Evolutionary conservation across 371 early-diverging fungal genomes (phyloP), one percentile per base, ranked within the genome.

Genomic region (Apophysomyces variabilis): DNA sequence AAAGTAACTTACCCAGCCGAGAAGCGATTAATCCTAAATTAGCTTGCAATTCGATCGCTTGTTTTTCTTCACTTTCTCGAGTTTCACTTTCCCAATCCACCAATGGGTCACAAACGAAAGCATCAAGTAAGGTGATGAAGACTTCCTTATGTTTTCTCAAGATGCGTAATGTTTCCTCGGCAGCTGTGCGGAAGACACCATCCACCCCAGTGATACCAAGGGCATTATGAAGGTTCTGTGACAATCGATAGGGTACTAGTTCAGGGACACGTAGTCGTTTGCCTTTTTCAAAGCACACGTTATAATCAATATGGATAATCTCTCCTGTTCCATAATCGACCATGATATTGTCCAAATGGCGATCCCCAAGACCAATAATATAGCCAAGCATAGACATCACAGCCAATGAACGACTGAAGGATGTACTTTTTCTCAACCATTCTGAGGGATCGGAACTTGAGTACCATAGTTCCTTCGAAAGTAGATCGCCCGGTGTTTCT

Each of bases 311-410:
- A 84, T 99, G 99, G 7, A 99, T 89, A 5, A 98, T 69, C 57
- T 98, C 97, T 0, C 95, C 97, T 0, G 88, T 89, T 11, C 74
- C 72, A 46, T 75, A 78, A 74, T 99, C 99, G 12, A 99, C 75
- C 67, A 99, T 62, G 57, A 99, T 98, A 73, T 99, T 99, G 72
- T 99, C 97, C 69, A 94, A 70, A 76, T 99, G 99, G 11, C 99
- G 91, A 79, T 99, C 99, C 12, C 99, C 99, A 26, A 99, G 83
- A 1, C 99, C 99, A 69, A 99, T 91, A 14, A 99, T 87, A 80
- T 95, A 98, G 0, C 99, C 99, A 58, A 96, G 88, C 60, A 98
- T 93, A 8, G 95, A 95, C 78, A 92, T 94, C 0, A 93, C 92
- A 1, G 99, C 99, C n/a, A 95, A 85, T 44, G 97, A 96, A 13